These are phyloP conservation scores for Lactuca sativa DNA, from an alignment of 129 eudicot species.

Conservation along the genomic window DNA sequence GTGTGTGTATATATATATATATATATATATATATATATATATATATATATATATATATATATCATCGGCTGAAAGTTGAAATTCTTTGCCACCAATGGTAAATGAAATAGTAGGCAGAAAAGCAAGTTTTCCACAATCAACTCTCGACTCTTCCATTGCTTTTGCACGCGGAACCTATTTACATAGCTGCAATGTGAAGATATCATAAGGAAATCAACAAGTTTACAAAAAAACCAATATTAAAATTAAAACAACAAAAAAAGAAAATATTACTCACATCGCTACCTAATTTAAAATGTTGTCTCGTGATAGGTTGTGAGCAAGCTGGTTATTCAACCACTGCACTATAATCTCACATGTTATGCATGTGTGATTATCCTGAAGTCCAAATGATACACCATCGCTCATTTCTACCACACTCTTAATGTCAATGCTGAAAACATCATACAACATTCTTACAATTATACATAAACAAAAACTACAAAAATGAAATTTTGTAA, in stretches of 20 bases:
- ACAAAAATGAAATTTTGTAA: too few species aligned
- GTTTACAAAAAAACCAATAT: background rate
- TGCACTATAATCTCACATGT: background rate
- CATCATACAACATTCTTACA: background rate
- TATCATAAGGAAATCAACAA: background rate
- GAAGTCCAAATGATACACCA: background rate
- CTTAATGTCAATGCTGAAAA: background rate
- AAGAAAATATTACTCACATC: background rate
- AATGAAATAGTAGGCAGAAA: slow-evolving; percentile 15
- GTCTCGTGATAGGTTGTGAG: background rate
- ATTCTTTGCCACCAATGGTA: slow-evolving; percentile 15
- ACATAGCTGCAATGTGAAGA: slow-evolving; percentile 14
- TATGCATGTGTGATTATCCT: background rate
- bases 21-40: too few species aligned
- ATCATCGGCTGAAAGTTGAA: slow-evolving; percentile 3
- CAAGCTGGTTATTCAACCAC: background rate
- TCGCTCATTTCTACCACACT: background rate
- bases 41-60: too few species aligned
- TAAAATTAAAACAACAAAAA: too few species aligned
- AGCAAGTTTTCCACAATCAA: background rate
- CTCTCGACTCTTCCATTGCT: background rate
- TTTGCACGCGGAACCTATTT: background rate
- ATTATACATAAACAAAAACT: too few species aligned
- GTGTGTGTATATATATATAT: too few species aligned
- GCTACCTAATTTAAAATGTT: background rate